Percentiles rank a stretch among this genome's conserved stretches.
phyloP scores from a whole-genome alignment of 768 basidiomycete genomes.

The Lenzites betulinus region DNA sequence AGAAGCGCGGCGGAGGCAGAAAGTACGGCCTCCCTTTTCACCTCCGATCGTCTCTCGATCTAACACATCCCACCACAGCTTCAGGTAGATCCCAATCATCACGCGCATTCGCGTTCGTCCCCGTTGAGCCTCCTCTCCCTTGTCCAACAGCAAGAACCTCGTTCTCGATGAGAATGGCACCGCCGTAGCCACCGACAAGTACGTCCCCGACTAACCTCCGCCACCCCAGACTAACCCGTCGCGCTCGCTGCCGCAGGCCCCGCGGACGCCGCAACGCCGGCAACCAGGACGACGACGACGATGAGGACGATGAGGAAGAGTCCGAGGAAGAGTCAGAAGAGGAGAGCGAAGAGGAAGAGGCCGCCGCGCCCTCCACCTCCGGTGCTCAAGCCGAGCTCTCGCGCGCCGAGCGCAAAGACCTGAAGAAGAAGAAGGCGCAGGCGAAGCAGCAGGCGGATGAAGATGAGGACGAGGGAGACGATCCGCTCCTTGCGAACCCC shows the following conservation, averaged over 20 bases:
- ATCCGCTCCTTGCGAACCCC: constrained; percentile 75
- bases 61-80: constrained; percentile 36
- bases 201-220: constrained; percentile 23
- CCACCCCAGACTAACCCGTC: constrained; percentile 7
- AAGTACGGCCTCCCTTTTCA: constrained; percentile 32
- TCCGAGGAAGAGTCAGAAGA: constrained; percentile 49
- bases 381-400: constrained; percentile 56
- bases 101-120: constrained; percentile 9
- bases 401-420: constrained; percentile 71
- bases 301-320: constrained; percentile 40
- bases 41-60: constrained; percentile 15
- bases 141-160: constrained; percentile 56
- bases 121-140: not conserved
- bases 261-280: constrained; percentile 26
- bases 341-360: constrained; percentile 46
- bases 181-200: constrained; percentile 53
- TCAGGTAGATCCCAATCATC: constrained; percentile 53
- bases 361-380: constrained; percentile 29
- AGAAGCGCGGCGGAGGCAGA: constrained; percentile 86
- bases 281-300: constrained; percentile 30
- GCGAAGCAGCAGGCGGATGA: constrained; percentile 43
- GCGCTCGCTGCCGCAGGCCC: constrained; percentile 9
- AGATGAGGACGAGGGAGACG: constrained; percentile 55
- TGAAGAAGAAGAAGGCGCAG: constrained; percentile 79
- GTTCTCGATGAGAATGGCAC: constrained; percentile 58